Evolutionary conservation across 352 stramenopile genomes (phyloP), one percentile per base, ranked within the genome.

Genomic region (Blastocystis sp.): DNA sequence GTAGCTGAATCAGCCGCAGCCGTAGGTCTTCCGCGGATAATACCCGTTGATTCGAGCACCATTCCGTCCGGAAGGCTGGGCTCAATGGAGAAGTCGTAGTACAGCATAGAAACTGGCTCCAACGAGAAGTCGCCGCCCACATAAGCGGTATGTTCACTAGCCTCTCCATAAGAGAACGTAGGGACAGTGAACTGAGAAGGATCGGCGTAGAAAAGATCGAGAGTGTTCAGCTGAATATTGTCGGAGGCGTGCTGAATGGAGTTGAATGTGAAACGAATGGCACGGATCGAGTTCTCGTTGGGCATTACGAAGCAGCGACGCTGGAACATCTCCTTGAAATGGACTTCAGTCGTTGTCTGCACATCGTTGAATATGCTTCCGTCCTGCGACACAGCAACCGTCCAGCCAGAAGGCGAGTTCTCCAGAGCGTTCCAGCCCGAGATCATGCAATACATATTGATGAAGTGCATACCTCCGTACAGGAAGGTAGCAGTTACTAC

Each of bases 371-470:
- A 87, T 20, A 26, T 62, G 43, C 13, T 56, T 29, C 76, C 76
- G n/a, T 77, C 54, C 29, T 18, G 29, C 20, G 76, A 87, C 20
- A 29, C 26, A 15, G n/a, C 7, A 18, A 87, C 76, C 0, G 11
- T 61, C 76, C 76, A 87, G 23, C 26, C n/a, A 18, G 20, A 55
- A n/a, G 76, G 76, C 1, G 9, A 26, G 37, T 54, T 53, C 63
- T 75, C 41, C 20, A 55, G 7, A 45, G 23, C 20, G 41, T 87
- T 55, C 54, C 76, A 77, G 15, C 18, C 9, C 7, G 53, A 13
- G 2, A 87, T 59, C 18, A 87, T 87, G 43, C 76, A 87, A n/a
- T 87, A 87, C 76, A 75, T 70, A 37, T 87, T 87, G 39, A 87
- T 53, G 39, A 64, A 37, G 15, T 80, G 70, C 23, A 39, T 59